Conservation (phyloP, 129 eudicot species). For the Erigeron canadensis region DNA sequence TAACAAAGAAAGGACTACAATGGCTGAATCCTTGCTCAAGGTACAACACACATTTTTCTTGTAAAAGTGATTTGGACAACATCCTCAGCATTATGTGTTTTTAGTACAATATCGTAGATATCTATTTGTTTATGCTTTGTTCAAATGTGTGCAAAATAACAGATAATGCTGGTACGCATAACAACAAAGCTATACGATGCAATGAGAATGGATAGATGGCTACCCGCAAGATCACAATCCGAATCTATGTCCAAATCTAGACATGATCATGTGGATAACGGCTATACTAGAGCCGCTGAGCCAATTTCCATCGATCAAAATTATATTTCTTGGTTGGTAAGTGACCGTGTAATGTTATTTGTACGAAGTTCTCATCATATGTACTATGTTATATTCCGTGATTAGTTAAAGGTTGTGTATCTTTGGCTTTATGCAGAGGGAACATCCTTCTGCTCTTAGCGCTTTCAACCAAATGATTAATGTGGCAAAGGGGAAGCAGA, state of each 20-base stretch:
- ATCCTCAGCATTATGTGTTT: background rate
- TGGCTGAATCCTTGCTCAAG: constrained; percentile 21
- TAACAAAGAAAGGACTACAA: constrained; percentile 9
- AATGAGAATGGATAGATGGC: constrained; percentile 41
- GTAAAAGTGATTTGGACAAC: background rate
- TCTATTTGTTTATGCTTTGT: constrained; percentile 6
- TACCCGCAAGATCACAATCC: constrained; percentile 18
- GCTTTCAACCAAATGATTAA: constrained; percentile 39
- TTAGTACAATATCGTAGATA: background rate
- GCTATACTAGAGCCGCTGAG: constrained; percentile 3
- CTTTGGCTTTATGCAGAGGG: constrained; percentile 26
- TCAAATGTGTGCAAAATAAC: constrained; percentile 1
- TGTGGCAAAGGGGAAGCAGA: constrained; percentile 41
- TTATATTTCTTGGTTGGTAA: constrained; percentile 75
- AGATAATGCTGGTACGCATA: constrained; percentile 14
- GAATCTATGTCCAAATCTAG: constrained; percentile 40
- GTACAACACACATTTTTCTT: background rate
- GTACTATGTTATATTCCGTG: background rate
- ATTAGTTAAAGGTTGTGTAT: background rate
- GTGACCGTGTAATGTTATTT: constrained; percentile 19
- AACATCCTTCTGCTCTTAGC: constrained; percentile 54
- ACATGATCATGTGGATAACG: constrained; percentile 33
- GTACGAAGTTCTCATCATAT: background rate
- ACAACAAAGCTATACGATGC: constrained; percentile 45
- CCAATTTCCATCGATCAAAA: constrained; percentile 16